Conservation (phyloP, 1,284 basidiomycete species). For the Leccinum variabile region DNA sequence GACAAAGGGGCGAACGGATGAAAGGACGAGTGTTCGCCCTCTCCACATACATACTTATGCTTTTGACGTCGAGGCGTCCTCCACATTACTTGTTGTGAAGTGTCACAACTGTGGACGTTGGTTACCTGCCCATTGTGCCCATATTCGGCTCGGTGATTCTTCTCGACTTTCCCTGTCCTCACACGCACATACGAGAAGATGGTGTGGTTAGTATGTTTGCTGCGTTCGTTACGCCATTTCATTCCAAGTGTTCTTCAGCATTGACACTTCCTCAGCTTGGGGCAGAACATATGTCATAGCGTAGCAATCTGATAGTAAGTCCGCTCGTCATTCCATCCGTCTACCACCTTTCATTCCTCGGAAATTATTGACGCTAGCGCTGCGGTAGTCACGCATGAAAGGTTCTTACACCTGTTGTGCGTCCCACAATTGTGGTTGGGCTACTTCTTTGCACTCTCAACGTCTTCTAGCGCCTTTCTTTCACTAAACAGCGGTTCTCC, state of each 20-base stretch:
- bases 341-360: conserved; percentile 29
- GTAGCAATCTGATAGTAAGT: conserved; percentile 13
- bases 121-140: conserved; percentile 23
- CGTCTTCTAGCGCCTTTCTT: conserved; percentile 19
- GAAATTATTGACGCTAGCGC: conserved; percentile 27
- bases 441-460: conserved; percentile 13
- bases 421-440: conserved; percentile 2
- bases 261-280: conserved; percentile 18
- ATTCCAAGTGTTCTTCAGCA: conserved; percentile 22
- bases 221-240: conserved; percentile 26
- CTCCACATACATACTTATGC: conserved; percentile 6
- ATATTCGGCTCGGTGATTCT: conserved; percentile 21
- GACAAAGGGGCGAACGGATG: conserved; percentile 2
- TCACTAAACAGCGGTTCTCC: conserved; percentile 9
- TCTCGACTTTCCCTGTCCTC: conserved; percentile 14
- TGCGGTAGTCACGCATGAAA: conserved; percentile 20
- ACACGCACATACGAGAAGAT: conserved; percentile 20
- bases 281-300: conserved; percentile 11
- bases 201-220: conserved; percentile 25
- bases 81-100: conserved; percentile 38
- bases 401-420: conserved; percentile 9
- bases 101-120: conserved; percentile 26
- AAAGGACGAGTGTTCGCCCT: conserved; percentile 6
- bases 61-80: conserved; percentile 29
- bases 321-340: conserved; percentile 18